Evolutionary conservation across 2,329 filamentous ascomycete genomes (phyloP), one percentile per base, ranked within the genome.

Genomic region (Zymoseptoria ardabiliae): DNA sequence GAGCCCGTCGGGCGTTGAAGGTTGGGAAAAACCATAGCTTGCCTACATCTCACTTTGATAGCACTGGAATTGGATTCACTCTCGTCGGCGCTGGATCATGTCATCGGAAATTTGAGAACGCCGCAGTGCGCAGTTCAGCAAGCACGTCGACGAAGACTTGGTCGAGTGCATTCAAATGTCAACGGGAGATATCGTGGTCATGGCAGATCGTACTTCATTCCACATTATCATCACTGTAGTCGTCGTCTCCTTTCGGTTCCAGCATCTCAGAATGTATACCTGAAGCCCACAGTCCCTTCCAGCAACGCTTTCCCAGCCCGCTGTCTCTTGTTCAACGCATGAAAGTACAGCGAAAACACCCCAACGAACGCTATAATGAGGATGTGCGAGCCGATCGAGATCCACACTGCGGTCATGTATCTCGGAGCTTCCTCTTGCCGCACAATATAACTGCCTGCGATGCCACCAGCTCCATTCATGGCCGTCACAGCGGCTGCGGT

Each of bases 1-100:
- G 83, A 94, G 89, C 84, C 88, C 90, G 86, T 95, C 80, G 90
- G 88, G 85, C 83, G 68, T 78, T 96, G 89, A 93, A 84, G 90
- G 87, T 88, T 84, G 86, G 88, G 89, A 86, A 84, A 79, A 93
- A 93, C 88, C 90, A 92, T 93, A 84, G 82, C 80, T 76, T 70
- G 69, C 69, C 68, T 69, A 72, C 68, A 71, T 65, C 25, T 55
- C 57, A 19, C 25, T 45, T 52, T 53, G n/a, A 52, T 55, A 30
- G 45, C 19, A 25, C 8, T 50, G n/a, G 13, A 50, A n/a, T 50
- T 4, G 9, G 4, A 50, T 5, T 20, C 49, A 20, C n/a, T 3
- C 3, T 11, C 19, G 5, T n/a, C 49, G 19, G 19, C 22, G 49
- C 19, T 23, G 49, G 19, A 50, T 20, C 49, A 50, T 20, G 19